phyloP scores from a whole-genome alignment of 768 basidiomycete species.

The Russula dissimulans region DNA sequence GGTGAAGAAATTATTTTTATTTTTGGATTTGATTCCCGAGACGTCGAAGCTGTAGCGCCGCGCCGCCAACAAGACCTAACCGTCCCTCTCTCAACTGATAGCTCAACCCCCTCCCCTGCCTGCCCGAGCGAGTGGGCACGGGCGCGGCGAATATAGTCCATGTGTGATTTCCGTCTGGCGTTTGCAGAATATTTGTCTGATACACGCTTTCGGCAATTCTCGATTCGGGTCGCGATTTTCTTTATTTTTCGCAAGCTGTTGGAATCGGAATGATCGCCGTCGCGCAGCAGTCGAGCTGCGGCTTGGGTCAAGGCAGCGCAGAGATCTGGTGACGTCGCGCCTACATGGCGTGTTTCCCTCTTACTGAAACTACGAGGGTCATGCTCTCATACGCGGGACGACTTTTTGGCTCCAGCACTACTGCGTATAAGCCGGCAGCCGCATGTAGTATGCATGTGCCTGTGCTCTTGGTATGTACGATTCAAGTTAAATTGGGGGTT shows the following conservation, averaged over 20 bases:
- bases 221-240: not conserved
- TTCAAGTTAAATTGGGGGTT: not conserved
- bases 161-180: too few relatives aligned
- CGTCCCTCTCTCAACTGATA: too few relatives aligned
- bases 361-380: not conserved
- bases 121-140: too few relatives aligned
- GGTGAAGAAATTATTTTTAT: too few relatives aligned
- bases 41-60: too few relatives aligned
- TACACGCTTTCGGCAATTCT: constrained; percentile 6
- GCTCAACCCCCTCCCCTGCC: too few relatives aligned
- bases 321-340: constrained; percentile 1
- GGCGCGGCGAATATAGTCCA: too few relatives aligned
- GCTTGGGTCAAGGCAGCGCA: not conserved
- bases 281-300: not conserved
- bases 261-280: not conserved
- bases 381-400: too few relatives aligned
- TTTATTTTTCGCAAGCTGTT: too few relatives aligned
- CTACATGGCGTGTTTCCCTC: not conserved
- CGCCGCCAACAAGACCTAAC: constrained; percentile 3
- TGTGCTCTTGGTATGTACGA: not conserved
- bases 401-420: too few relatives aligned
- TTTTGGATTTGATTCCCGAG: not conserved
- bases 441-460: constrained; percentile 10
- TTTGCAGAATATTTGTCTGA: constrained; percentile 10
- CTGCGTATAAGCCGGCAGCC: not conserved